Base-by-base conservation (phyloP, 75 land plant genomes). In the Pinus tabuliformis region DNA sequence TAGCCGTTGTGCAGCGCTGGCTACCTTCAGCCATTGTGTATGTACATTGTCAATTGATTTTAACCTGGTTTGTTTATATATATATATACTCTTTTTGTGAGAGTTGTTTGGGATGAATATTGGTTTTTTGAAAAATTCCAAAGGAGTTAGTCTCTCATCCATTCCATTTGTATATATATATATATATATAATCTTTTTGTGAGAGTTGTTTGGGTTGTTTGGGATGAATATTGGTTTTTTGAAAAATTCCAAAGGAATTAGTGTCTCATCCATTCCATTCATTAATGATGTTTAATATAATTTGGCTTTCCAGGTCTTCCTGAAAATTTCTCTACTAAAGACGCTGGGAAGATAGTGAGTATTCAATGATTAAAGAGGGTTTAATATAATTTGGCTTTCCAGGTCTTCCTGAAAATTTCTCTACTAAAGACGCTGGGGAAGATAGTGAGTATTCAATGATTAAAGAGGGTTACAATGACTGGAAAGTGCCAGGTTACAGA, bases 331-430 rank as follows among this genome's bases (percentile, higher is more conserved):
- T 83, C 91, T 37, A 76, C 85, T 22, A 89, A 95, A 77, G 83
- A 86, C 42, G 79, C 80, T 76, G 87, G 73, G 13, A 78, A n/a
- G 85, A 88, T 12, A 82, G 85, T 1, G 95, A 92, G 20, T 88
- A 85, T 62, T 85, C 76, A 6, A 62, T 75, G 8, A 90, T n/a
- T n/a, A n/a, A n/a, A 82, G 85, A 0, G 95, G 90, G 42, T 56
- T 73, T 54, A 18, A 65, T 54, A 4, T 54, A 11, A 54, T 73
- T 18, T 56, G 37, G 58, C 75, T 7, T 89, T 75, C 76, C 83
- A 88, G 93, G 95, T 17, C 72, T 95, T 30, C 98, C 98, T 4
- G 98, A 86, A 72, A 91, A 88, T 36, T 95, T 92, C 78, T 83
- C 91, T 37, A 76, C 85, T 22, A 89, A 95, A 77, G 83, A 86